Base-by-base conservation (phyloP, 768 basidiomycete species). In the Termitomyces eurrhizus region DNA sequence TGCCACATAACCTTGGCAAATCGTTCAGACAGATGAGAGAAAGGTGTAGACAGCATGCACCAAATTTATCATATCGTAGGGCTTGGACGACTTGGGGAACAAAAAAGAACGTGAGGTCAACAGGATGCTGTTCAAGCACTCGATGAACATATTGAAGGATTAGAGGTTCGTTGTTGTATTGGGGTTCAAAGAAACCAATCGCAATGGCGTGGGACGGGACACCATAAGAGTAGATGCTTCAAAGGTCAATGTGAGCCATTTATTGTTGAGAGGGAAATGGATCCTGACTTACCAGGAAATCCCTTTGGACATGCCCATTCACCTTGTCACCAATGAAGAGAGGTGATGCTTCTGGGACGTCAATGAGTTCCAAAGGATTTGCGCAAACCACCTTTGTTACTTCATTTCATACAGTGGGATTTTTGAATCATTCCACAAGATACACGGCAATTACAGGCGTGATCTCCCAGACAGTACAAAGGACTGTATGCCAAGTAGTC, bases 51-150 rank as follows among this genome's bases (percentile, higher is more conserved):
- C 51, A 11, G 39, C 16, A 64, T 82, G 57, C 69, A 94, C 95
- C 95, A 6, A 93, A 79, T 13, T 88, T 85, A 68, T 99, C 97
- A 56, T 90, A 85, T 11, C 97, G 90, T 16, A 99, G 80, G 4
- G 95, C 95, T 69, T 99, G 97, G 2, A 98, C 97, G 21, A 98
- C 88, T 80, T 99, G 97, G 0, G 97, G 97, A 36, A 99, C 95
- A 69, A 96, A 99, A 79, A 98, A 99, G 82, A 99, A 99, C 0
- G 96, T 96, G 55, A 98, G 70, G 14, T 93, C 89, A 11, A 98
- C 93, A 0, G 95, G 92, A 69, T 98, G 95, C 70, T 96, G 92
- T 70, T 94, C 94, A 46, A 99, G 76, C 1, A 95, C 95, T 46
- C 95, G 84, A 74, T 98, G 93, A 0, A 95, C 95, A 70, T 98